These are phyloP conservation scores for Heliocybe sulcata DNA, from an alignment of 1,284 basidiomycete species.

Conservation along the genomic window DNA sequence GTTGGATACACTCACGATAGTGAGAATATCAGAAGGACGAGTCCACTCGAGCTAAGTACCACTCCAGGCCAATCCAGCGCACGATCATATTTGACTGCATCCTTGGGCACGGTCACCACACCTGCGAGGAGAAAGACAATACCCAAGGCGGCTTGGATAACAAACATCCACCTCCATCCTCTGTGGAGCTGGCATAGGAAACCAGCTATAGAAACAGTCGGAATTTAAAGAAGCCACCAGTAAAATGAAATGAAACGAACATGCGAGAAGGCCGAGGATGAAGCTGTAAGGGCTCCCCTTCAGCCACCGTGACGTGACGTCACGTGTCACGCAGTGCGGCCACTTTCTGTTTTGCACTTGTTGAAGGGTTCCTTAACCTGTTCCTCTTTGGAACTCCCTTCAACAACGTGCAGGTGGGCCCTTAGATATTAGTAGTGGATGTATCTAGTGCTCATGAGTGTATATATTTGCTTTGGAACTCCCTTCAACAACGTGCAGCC, in stretches of 20 bases:
- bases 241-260: background rate
- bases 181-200: background rate
- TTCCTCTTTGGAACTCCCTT: too few species aligned
- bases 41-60: background rate
- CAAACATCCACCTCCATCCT: background rate
- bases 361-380: too few species aligned
- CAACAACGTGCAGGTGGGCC: too few species aligned
- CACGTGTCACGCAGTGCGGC: too few species aligned
- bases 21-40: background rate
- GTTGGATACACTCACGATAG: background rate
- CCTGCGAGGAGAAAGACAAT: background rate
- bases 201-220: background rate
- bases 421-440: too few species aligned
- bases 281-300: too few species aligned
- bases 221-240: background rate
- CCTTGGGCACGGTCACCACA: background rate
- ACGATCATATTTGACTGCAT: background rate
- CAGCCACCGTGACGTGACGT: too few species aligned
- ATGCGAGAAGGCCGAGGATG: background rate
- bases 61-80: background rate
- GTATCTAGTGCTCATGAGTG: too few species aligned
- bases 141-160: background rate
- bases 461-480: too few species aligned
- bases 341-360: too few species aligned
- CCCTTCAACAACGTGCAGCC: too few species aligned